A percentile compares a stretch with the other conserved stretches of the same genome.
phyloP scores from a whole-genome alignment of 2,329 filamentous ascomycete species.

The Paracorniculantispora psalliotae region DNA sequence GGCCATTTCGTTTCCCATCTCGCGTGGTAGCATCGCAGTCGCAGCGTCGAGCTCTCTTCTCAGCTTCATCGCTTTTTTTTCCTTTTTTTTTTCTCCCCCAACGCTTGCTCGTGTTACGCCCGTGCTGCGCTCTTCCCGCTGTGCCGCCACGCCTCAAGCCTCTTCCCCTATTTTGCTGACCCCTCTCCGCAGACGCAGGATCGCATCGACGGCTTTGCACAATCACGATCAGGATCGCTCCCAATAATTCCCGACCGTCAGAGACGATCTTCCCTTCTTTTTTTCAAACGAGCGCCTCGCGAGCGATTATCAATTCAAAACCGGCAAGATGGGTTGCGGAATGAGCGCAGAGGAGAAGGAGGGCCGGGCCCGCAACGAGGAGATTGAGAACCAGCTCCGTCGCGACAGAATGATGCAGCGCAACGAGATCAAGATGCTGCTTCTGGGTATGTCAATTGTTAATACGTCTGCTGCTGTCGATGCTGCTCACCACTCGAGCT shows the following conservation, averaged over 20 bases:
- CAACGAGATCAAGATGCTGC: conserved; percentile 99
- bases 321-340: conserved; percentile 92
- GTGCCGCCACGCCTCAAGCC: background rate
- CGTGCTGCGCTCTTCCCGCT: background rate
- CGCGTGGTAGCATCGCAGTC: background rate
- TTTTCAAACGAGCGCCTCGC: conserved; percentile 2
- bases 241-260: conserved; percentile 1
- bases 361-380: conserved; percentile 99
- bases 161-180: conserved; percentile 16
- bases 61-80: background rate
- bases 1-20: background rate
- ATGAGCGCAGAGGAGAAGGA: conserved; percentile 99
- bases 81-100: background rate
- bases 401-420: conserved; percentile 97
- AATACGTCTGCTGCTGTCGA: background rate
- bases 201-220: conserved; percentile 5
- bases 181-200: conserved; percentile 6
- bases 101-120: background rate
- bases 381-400: conserved; percentile 99
- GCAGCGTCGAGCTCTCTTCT: background rate
- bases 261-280: conserved; percentile 6
- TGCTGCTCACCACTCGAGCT: background rate
- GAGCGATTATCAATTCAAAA: conserved; percentile 20
- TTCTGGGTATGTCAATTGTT: conserved; percentile 64
- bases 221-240: background rate